A percentile compares a stretch with the other conserved stretches of the same genome.
phyloP scores from a whole-genome alignment of 2,329 filamentous ascomycete genomes.

The Talaromyces sp. region DNA sequence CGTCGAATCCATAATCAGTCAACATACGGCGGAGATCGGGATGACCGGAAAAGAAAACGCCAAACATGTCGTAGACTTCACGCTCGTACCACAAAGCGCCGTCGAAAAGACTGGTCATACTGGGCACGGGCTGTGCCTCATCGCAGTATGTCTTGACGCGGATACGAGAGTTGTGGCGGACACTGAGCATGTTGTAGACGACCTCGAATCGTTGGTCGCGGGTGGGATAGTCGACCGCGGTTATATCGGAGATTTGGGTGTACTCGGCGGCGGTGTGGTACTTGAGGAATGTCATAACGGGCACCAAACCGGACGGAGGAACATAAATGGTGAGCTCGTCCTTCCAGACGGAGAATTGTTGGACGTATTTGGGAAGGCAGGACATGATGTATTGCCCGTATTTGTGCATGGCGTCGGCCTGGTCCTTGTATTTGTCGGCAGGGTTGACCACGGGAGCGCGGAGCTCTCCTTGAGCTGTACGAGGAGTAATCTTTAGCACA shows the following conservation, averaged over 20 bases:
- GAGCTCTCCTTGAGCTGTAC: slow-evolving; percentile 58
- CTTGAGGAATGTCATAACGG: slow-evolving; percentile 92
- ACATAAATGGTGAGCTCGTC: slow-evolving; percentile 97
- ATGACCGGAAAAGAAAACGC: slow-evolving; percentile 93
- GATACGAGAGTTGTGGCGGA: slow-evolving; percentile 94
- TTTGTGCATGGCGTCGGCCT: slow-evolving; percentile 82
- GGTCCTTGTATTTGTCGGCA: slow-evolving; percentile 85
- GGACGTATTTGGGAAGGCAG: slow-evolving; percentile 94
- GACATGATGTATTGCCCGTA: slow-evolving; percentile 98
- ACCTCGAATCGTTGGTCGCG: slow-evolving; percentile 95
- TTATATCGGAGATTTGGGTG: slow-evolving; percentile 89
- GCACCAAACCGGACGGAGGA: slow-evolving; percentile 80
- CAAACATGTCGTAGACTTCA: slow-evolving; percentile 96
- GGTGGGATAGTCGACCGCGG: slow-evolving; percentile 92
- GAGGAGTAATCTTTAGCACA: not conserved
- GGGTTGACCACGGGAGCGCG: slow-evolving; percentile 83
- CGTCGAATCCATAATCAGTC: slow-evolving; percentile 99
- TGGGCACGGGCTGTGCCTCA: slow-evolving; percentile 89
- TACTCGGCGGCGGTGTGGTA: slow-evolving; percentile 97
- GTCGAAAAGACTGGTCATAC: slow-evolving; percentile 80
- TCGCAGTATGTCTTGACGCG: slow-evolving; percentile 98
- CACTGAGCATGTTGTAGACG: slow-evolving; percentile 94
- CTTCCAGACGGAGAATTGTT: slow-evolving; percentile 99
- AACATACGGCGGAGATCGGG: slow-evolving; percentile 96
- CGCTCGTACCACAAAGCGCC: slow-evolving; percentile 99